phyloP scores from a whole-genome alignment of 805 yeast species.

The Cyberlindnera mississippiensis region DNA sequence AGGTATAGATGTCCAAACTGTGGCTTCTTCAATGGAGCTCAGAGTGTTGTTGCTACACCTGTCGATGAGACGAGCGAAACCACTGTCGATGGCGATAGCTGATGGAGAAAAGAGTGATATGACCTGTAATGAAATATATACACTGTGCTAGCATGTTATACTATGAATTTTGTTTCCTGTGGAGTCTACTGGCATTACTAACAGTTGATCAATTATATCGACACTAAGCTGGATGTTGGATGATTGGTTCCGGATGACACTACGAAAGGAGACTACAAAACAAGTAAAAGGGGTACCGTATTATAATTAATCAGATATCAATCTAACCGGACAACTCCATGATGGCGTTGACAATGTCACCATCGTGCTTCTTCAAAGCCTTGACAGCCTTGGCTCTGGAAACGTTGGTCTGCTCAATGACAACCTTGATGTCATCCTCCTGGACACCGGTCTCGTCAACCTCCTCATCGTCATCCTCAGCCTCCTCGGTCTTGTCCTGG shows the following conservation, averaged over 20 bases:
- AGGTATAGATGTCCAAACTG: slow-evolving; percentile 65
- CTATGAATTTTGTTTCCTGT: no score
- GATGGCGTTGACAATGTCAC: slow-evolving; percentile 95
- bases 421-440: slow-evolving; percentile 76
- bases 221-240: no score
- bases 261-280: neutral
- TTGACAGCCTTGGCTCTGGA: slow-evolving; percentile 87
- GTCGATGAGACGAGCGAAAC: neutral
- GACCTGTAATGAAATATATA: no score
- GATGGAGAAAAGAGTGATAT: no score
- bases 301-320: neutral
- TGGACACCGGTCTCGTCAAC: slow-evolving; percentile 85
- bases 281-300: neutral
- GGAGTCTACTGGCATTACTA: no score
- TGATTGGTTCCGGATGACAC: no score
- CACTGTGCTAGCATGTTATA: no score
- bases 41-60: slow-evolving; percentile 10
- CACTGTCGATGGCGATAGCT: neutral
- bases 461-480: slow-evolving; percentile 57
- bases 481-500: slow-evolving; percentile 39
- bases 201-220: no score
- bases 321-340: slow-evolving; percentile 57
- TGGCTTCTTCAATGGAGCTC: slow-evolving; percentile 41
- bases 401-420: slow-evolving; percentile 87
- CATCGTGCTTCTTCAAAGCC: slow-evolving; percentile 83